Conservation (phyloP, 176 grass and related monocot species). For the Hsuehochloa calcarea region DNA sequence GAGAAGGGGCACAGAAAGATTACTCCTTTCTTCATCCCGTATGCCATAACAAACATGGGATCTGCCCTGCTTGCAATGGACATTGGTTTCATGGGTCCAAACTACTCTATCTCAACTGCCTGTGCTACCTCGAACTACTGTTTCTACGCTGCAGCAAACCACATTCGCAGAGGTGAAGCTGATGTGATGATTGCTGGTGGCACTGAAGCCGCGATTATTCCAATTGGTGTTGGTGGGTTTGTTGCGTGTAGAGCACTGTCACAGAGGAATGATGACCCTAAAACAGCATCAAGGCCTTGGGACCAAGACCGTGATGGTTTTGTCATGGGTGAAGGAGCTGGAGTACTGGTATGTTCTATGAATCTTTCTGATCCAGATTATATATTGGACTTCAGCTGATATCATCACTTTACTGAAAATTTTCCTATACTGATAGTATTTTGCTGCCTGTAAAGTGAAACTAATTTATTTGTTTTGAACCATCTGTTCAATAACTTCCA, state of each 20-base stretch:
- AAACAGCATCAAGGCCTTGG: conserved; percentile 99
- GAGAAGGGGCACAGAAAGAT: conserved; percentile 94
- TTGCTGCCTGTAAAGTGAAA: background rate
- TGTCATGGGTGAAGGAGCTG: conserved; percentile 99
- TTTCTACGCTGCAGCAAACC: conserved; percentile 94
- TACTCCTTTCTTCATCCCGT: conserved; percentile 96
- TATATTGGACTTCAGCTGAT: conserved; percentile 8
- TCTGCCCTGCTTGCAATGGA: conserved; percentile 95
- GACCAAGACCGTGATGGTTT: conserved; percentile 95
- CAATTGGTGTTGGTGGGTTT: conserved; percentile 95
- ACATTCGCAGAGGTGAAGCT: conserved; percentile 86
- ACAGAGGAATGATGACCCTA: conserved; percentile 95
- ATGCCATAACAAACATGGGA: conserved; percentile 97
- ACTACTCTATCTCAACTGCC: conserved; percentile 96
- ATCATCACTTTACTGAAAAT: background rate
- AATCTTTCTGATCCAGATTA: background rate
- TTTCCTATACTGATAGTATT: background rate
- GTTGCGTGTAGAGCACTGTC: conserved; percentile 97
- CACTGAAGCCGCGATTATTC: conserved; percentile 95
- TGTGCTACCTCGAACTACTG: conserved; percentile 99
- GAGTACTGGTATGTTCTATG: conserved; percentile 65
- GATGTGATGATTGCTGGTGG: conserved; percentile 98
- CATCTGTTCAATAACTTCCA: background rate
- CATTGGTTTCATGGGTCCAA: conserved; percentile 97
- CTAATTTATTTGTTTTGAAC: background rate